These are phyloP conservation scores for Ustilago shanxiensis DNA, from an alignment of 1,284 basidiomycete species.

Conservation along the genomic window DNA sequence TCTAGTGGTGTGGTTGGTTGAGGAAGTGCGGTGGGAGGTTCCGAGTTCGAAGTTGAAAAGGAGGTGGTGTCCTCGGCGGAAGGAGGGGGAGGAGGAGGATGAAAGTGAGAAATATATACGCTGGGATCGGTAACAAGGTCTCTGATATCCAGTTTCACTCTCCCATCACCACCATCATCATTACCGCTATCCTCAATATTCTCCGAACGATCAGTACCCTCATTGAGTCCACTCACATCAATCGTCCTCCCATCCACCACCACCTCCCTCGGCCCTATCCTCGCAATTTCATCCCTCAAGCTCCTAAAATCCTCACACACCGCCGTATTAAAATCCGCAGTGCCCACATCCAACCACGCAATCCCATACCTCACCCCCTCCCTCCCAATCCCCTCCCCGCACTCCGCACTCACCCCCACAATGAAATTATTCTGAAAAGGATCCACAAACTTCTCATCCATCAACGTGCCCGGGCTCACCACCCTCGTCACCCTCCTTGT, in stretches of 20 bases:
- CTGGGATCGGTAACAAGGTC: conserved; percentile 33
- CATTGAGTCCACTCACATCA: conserved; percentile 7
- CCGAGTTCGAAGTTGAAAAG: neutral
- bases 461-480: conserved; percentile 65
- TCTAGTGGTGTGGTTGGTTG: neutral
- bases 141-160: conserved; percentile 19
- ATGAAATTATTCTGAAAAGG: conserved; percentile 67
- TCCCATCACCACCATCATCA: neutral
- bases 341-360: conserved; percentile 69
- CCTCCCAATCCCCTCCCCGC: neutral
- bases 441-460: conserved; percentile 68
- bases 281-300: conserved; percentile 64
- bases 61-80: neutral
- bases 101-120: conserved; percentile 44
- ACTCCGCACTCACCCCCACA: conserved; percentile 34
- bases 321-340: conserved; percentile 63
- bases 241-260: conserved; percentile 43
- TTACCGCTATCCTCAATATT: neutral
- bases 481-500: conserved; percentile 61
- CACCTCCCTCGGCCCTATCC: conserved; percentile 62
- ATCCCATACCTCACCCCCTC: conserved; percentile 48
- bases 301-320: conserved; percentile 47
- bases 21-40: neutral
- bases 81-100: conserved; percentile 2
- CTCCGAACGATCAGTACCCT: neutral